Evolutionary conservation across 371 early-diverging fungal species (phyloP).

Genomic region (Umbelopsis sp.): DNA sequence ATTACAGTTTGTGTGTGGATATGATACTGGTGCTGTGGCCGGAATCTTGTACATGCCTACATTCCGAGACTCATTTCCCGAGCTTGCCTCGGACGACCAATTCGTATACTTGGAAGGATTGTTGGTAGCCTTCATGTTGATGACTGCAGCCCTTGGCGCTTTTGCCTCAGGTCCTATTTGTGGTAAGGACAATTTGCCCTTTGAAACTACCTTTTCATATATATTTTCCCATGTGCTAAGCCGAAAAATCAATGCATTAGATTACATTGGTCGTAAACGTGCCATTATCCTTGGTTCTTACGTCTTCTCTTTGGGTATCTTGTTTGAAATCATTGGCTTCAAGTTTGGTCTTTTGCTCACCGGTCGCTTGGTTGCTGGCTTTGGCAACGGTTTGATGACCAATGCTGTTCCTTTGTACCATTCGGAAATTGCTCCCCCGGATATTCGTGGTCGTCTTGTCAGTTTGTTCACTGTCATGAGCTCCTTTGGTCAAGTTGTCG

Average conservation of each 20-base stretch:
- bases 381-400: slow-evolving; percentile 49
- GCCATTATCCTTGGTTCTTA: slow-evolving; percentile 41
- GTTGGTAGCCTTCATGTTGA: slow-evolving; percentile 42
- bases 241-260: slow-evolving; percentile 25
- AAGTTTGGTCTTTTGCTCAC: slow-evolving; percentile 45
- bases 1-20: slow-evolving; percentile 23
- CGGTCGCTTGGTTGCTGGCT: slow-evolving; percentile 45
- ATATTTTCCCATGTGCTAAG: not conserved
- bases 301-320: slow-evolving; percentile 44
- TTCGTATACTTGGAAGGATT: slow-evolving; percentile 55
- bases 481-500: slow-evolving; percentile 45
- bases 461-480: slow-evolving; percentile 43
- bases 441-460: slow-evolving; percentile 56
- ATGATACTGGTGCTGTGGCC: slow-evolving; percentile 24
- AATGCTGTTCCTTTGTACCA: slow-evolving; percentile 47
- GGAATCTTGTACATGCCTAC: slow-evolving; percentile 27
- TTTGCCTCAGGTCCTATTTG: slow-evolving; percentile 45
- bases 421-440: slow-evolving; percentile 76
- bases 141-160: slow-evolving; percentile 51
- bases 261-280: slow-evolving; percentile 44
- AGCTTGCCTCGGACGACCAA: slow-evolving; percentile 40
- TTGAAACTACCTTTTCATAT: not conserved
- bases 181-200: slow-evolving; percentile 28
- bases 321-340: slow-evolving; percentile 48
- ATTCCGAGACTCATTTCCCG: slow-evolving; percentile 26